Evolutionary conservation across 1,284 basidiomycete species (phyloP), one percentile per base, ranked within the genome.

Genomic region (Puccinia polysora): DNA sequence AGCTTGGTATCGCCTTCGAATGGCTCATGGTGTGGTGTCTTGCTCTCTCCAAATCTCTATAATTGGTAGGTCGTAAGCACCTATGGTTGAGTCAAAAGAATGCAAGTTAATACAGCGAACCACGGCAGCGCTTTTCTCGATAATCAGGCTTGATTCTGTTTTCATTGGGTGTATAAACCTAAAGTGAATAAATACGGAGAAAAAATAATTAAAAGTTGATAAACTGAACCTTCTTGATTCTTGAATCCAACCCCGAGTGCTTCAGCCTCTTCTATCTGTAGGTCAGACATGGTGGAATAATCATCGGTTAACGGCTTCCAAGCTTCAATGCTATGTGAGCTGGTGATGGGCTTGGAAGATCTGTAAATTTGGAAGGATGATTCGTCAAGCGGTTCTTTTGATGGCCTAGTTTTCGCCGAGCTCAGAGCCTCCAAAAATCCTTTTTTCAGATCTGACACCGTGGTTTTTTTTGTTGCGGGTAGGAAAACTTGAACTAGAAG

Each of bases 211-310:
- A 55, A 25, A 28, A 28, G 4, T 2, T n/a, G 32, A 40, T 5
- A 12, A 10, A 43, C 40, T 15, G 43, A 15, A 59, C 56, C 45
- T 43, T 62, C 43, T 6, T 25, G 36, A 56, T 59, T 50, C 25
- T 47, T 1, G 38, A 69, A 69, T 0, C 65, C 65, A n/a, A 69
- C 8, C n/a, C 55, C 65, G 23, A 69, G 55, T 12, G 55, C 34
- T 25, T 69, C 28, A 12, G 65, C 65, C 28, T 69, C 65, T 45
- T 59, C 20, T 18, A 69, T 2, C 10, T 8, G 15, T 2, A 69
- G 30, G 23, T 69, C 65, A 10, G 23, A 20, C 15, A 69, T n/a
- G 2, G 52, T 55, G n/a, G 30, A 18, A 10, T 18, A 28, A 12
- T 25, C n/a, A 50, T 67, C 50, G 38, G 32, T n/a, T 0, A 65